Evolutionary conservation across 352 stramenopile genomes (phyloP).

Genomic region (Thalassiosira allenii): DNA sequence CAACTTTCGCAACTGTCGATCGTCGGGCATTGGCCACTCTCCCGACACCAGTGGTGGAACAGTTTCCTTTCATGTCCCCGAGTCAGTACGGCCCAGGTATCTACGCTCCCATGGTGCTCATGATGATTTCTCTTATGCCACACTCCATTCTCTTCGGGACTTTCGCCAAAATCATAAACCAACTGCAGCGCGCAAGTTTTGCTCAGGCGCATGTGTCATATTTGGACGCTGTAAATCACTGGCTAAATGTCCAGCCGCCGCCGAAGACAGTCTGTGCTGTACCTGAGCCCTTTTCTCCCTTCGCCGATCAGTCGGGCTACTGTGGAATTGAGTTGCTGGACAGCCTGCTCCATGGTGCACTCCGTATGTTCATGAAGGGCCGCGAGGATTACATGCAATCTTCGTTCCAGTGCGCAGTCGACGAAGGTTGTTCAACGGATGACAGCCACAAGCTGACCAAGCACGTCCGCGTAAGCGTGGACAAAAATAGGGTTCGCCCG

Average conservation of each 20-base stretch:
- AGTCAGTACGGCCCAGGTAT: not conserved
- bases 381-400: not conserved
- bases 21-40: not conserved
- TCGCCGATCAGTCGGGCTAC: not conserved
- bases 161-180: not conserved
- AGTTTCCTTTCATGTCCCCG: not conserved
- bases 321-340: not conserved
- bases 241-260: not conserved
- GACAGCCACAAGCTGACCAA: slow-evolving; percentile 10
- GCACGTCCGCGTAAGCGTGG: not conserved
- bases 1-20: not conserved
- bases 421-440: not conserved
- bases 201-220: not conserved
- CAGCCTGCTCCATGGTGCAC: not conserved
- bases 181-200: not conserved
- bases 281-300: not conserved
- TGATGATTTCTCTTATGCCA: not conserved
- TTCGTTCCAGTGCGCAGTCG: not conserved
- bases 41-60: not conserved
- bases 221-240: not conserved
- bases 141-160: not conserved
- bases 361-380: not conserved
- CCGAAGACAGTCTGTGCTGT: not conserved
- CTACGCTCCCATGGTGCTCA: not conserved
- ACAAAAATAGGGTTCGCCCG: not conserved